Base-by-base conservation (phyloP, 2,329 filamentous ascomycete genomes). In the Cytospora schulzeri region DNA sequence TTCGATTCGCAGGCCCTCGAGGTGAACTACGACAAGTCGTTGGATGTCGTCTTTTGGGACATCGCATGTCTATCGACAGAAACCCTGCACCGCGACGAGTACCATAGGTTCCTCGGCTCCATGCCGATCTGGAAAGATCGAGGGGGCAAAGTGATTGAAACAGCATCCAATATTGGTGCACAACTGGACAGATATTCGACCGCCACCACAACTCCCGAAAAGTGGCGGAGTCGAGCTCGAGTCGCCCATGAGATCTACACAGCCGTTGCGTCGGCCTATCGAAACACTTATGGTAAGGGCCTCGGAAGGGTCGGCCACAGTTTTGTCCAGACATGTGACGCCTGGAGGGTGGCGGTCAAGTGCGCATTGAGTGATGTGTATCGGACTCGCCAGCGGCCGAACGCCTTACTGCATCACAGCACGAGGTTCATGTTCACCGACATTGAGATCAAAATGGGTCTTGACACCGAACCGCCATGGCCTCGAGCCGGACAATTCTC, bases 11-110 rank as follows among this genome's bases (percentile, higher is more conserved):
- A 28, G 22, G 15, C n/a, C 35, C 59, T 62, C 33, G 26, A 62
- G 19, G 51, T 62, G 8, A 24, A 62, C 38, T 62, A 62, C n/a
- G 59, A 62, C 28, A 62, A 62, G 7, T 9, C 31, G 6, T 15
- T 62, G 11, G 51, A 56, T 19, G 26, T 48, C 8, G 51, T 62
- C 26, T 38, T 41, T 9, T 62, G 59, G 59, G 59, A 62, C 7
- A 31, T 26, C 4, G 51, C 45, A 24, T 48, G 45, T 14, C 45
- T 48, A 5, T 48, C n/a, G 2, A 24, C 45, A 9, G n/a, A 24
- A 9, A 22, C 45, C 12, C 9, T 48, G n/a, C n/a, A 48, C 19
- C n/a, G 6, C 2, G n/a, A 22, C n/a, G 45, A 14, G 11, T 24
- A 24, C n/a, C n/a, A 24, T 5, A 5, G 11, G 8, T 48, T 48